A percentile compares a stretch with the other conserved stretches of the same genome.
These are phyloP conservation scores for Blastobotrys proliferans DNA, from an alignment of 1,139 yeast species.

Conservation along the genomic window DNA sequence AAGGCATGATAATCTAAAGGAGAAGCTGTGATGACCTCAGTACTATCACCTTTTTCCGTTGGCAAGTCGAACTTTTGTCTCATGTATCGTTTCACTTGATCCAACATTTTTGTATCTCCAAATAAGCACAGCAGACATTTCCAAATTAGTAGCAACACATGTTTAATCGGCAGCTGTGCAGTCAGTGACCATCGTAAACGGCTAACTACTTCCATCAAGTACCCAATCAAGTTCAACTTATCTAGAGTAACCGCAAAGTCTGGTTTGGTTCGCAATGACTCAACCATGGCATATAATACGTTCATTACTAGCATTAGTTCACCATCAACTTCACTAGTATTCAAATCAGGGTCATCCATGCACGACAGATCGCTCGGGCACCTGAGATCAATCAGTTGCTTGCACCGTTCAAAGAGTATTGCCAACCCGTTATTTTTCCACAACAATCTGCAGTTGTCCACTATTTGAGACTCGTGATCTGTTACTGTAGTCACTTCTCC, in stretches of 20 bases:
- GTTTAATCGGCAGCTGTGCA: conserved; percentile 42
- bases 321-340: conserved; percentile 19
- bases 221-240: conserved; percentile 38
- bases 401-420: conserved; percentile 22
- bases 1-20: conserved; percentile 79
- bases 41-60: conserved; percentile 11
- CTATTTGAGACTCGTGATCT: conserved; percentile 41
- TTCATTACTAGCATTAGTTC: conserved; percentile 48
- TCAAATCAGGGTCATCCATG: conserved; percentile 11
- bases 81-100: conserved; percentile 49
- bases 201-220: conserved; percentile 52
- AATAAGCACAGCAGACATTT: conserved; percentile 59
- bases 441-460: conserved; percentile 28
- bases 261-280: conserved; percentile 31
- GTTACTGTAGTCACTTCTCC: conserved; percentile 31
- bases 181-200: conserved; percentile 57
- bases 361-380: conserved; percentile 20
- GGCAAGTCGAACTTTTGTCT: conserved; percentile 43
- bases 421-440: conserved; percentile 23
- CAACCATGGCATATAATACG: conserved; percentile 47
- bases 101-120: conserved; percentile 51
- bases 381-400: conserved; percentile 17
- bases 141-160: conserved; percentile 47
- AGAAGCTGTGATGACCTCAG: conserved; percentile 47
- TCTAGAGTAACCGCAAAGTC: conserved; percentile 30